A percentile compares a stretch with the other conserved stretches of the same genome.
Evolutionary conservation across 2,329 filamentous ascomycete species (phyloP).

Genomic region (Arthrobotrys iridis): DNA sequence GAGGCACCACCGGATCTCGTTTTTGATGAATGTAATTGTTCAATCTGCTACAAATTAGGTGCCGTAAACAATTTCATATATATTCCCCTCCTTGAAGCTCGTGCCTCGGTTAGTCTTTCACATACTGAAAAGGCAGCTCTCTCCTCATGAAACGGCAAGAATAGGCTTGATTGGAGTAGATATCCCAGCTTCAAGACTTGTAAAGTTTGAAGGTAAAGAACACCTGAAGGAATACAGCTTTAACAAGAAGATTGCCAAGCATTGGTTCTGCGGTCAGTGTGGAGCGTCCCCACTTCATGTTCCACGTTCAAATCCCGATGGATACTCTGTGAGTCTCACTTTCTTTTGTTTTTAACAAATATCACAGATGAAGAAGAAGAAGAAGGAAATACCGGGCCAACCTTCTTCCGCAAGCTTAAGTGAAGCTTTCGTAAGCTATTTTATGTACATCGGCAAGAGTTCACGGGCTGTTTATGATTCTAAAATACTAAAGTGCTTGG

Average conservation of each 20-base stretch:
- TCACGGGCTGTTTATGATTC: constrained; percentile 2
- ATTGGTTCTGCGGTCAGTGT: constrained; percentile 31
- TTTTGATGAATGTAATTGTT: constrained; percentile 51
- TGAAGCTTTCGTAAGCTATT: constrained; percentile 36
- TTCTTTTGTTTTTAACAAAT: neutral
- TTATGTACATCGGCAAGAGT: neutral
- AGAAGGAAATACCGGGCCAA: neutral
- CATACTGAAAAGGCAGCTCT: neutral
- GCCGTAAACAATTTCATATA: constrained; percentile 43
- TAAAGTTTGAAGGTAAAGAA: constrained; percentile 53
- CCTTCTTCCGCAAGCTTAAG: constrained; percentile 15
- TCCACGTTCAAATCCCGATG: constrained; percentile 46
- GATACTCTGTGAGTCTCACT: constrained; percentile 46
- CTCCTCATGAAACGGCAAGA: constrained; percentile 26
- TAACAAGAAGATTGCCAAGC: constrained; percentile 51
- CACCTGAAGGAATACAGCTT: constrained; percentile 47
- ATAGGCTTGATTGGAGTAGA: constrained; percentile 53
- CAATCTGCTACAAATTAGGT: constrained; percentile 54
- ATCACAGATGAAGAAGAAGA: no score
- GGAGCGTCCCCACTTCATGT: constrained; percentile 45
- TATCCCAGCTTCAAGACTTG: constrained; percentile 51
- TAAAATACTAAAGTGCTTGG: constrained; percentile 34
- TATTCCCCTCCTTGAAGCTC: constrained; percentile 3
- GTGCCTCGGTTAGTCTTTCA: constrained; percentile 31
- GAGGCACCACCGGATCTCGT: constrained; percentile 47